Evolutionary conservation across 202 grass and related monocot genomes (phyloP).

Genomic region (Cymbopogon flexuosus): DNA sequence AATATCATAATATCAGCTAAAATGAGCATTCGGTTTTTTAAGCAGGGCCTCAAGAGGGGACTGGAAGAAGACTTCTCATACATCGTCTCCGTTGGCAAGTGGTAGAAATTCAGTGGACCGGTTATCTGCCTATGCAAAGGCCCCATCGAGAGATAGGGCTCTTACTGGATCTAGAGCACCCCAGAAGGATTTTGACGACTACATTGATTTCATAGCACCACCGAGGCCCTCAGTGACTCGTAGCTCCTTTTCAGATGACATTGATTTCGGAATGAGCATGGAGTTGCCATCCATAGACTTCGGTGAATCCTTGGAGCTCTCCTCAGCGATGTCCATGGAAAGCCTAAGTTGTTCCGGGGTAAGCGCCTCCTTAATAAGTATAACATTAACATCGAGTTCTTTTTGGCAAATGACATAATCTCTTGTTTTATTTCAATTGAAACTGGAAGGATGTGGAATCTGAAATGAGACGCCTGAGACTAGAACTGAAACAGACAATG

Average conservation of each 20-base stretch:
- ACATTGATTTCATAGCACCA: constrained; percentile 50
- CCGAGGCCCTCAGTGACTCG: constrained; percentile 47
- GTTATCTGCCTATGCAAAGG: constrained; percentile 34
- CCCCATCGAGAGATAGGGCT: constrained; percentile 44
- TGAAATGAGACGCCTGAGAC: constrained; percentile 80
- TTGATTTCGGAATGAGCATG: constrained; percentile 53
- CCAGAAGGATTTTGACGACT: constrained; percentile 46
- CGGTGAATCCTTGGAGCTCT: constrained; percentile 47
- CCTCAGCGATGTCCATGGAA: constrained; percentile 48
- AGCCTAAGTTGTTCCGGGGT: constrained; percentile 37
- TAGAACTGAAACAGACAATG: constrained; percentile 85
- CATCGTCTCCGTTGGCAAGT: constrained; percentile 32
- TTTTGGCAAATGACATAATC: constrained; percentile 15
- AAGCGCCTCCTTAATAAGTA: background rate
- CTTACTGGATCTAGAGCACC: constrained; percentile 49
- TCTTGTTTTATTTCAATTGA: constrained; percentile 27
- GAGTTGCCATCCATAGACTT: constrained; percentile 66
- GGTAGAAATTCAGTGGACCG: constrained; percentile 52
- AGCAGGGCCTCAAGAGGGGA: constrained; percentile 51
- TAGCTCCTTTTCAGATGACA: constrained; percentile 55
- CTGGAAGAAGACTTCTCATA: constrained; percentile 46
- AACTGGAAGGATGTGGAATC: constrained; percentile 51
- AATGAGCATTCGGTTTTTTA: background rate
- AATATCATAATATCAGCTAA: constrained; percentile 1
- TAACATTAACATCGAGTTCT: background rate